A percentile compares a stretch with the other conserved stretches of the same genome.
Evolutionary conservation across 768 basidiomycete species (phyloP).

Genomic region (Obba rivulosa): DNA sequence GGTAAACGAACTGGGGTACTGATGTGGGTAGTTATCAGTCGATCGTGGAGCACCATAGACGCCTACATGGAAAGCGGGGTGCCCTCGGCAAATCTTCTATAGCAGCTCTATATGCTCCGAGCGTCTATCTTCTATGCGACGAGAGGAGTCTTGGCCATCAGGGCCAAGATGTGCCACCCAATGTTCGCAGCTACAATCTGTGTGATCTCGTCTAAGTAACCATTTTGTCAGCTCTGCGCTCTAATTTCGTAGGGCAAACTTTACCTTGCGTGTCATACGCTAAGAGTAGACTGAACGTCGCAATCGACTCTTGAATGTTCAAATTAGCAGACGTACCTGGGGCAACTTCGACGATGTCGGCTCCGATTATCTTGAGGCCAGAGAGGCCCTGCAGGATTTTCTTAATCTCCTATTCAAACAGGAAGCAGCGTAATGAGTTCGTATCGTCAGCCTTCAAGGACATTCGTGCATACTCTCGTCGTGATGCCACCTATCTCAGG

Average conservation of each 20-base stretch:
- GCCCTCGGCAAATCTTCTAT: no score
- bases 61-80: no score
- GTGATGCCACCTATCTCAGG: slow-evolving; percentile 30
- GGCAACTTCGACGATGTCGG: slow-evolving; percentile 27
- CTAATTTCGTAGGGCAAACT: not conserved
- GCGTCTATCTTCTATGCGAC: not conserved
- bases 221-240: not conserved
- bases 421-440: not conserved
- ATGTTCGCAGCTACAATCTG: slow-evolving; percentile 28
- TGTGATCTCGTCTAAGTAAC: slow-evolving; percentile 25
- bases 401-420: slow-evolving; percentile 26
- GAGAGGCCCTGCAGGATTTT: slow-evolving; percentile 30
- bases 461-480: slow-evolving; percentile 19
- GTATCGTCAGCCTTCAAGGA: not conserved
- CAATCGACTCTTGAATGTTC: not conserved
- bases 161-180: slow-evolving; percentile 24
- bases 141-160: slow-evolving; percentile 29
- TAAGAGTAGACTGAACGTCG: not conserved
- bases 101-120: no score
- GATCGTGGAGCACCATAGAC: no score
- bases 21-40: no score
- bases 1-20: no score
- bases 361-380: slow-evolving; percentile 32
- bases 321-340: slow-evolving; percentile 10
- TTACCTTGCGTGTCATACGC: slow-evolving; percentile 24